phyloP scores from a whole-genome alignment of 345 rosid species.

The Garcia nutans region DNA sequence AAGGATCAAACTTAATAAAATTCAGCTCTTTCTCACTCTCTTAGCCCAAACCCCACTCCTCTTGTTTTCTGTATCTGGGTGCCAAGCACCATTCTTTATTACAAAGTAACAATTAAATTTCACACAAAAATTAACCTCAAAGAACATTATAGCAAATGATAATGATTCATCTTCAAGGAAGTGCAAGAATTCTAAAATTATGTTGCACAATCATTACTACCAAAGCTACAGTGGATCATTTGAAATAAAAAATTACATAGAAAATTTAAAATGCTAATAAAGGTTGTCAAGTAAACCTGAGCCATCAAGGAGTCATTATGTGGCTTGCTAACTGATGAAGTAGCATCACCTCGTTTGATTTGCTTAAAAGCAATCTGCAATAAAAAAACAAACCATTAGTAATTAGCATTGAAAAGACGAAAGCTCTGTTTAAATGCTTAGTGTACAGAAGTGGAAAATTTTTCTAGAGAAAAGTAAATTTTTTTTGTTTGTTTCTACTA shows the following conservation, averaged over 20 bases:
- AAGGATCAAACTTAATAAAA: slow-evolving; percentile 8
- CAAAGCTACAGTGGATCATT: background rate
- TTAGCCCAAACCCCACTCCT: background rate
- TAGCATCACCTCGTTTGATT: slow-evolving; percentile 53
- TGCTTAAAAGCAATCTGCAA: slow-evolving; percentile 58
- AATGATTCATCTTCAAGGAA: background rate
- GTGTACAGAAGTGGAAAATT: background rate
- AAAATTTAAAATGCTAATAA: slow-evolving; percentile 5
- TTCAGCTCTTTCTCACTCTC: background rate
- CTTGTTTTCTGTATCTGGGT: too few relatives aligned
- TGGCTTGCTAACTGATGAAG: slow-evolving; percentile 57
- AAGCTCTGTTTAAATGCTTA: too few relatives aligned
- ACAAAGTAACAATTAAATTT: background rate
- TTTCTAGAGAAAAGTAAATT: too few relatives aligned
- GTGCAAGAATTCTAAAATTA: background rate
- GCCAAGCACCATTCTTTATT: too few relatives aligned
- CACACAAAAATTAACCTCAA: background rate
- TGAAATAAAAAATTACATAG: background rate
- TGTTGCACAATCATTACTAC: too few relatives aligned
- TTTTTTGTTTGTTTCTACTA: too few relatives aligned
- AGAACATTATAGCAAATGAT: background rate
- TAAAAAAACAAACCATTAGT: slow-evolving; percentile 11
- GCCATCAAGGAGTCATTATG: slow-evolving; percentile 57
- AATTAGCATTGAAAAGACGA: slow-evolving; percentile 3
- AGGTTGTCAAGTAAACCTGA: slow-evolving; percentile 54